phyloP scores from a whole-genome alignment of 495 filamentous ascomycete species.

The Amniculicola lignicola region DNA sequence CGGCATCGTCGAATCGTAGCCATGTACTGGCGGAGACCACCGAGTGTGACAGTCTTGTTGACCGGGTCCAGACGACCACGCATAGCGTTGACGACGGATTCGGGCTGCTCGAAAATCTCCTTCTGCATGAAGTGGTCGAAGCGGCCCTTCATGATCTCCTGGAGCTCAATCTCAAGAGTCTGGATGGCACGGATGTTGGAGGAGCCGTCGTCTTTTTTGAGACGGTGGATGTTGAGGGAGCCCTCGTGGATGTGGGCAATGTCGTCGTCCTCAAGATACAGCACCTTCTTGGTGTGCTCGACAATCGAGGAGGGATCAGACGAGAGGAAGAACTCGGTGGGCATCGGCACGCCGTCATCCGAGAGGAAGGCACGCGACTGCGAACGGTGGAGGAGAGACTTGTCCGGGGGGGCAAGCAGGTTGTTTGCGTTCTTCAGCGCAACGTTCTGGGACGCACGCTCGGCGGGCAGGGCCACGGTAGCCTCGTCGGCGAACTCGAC shows the following conservation, averaged over 20 bases:
- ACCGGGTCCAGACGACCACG: conserved; percentile 90
- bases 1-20: conserved; percentile 93
- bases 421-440: conserved; percentile 81
- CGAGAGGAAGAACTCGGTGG: conserved; percentile 98
- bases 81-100: conserved; percentile 99
- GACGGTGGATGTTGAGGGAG: conserved; percentile 95
- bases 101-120: conserved; percentile 99
- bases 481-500: conserved; percentile 89
- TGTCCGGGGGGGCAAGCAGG: conserved; percentile 85
- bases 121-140: conserved; percentile 99
- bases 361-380: conserved; percentile 98
- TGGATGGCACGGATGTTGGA: conserved; percentile 97
- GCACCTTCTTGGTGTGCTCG: conserved; percentile 99
- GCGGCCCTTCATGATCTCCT: conserved; percentile 99
- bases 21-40: conserved; percentile 93
- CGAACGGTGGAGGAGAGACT: conserved; percentile 93
- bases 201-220: conserved; percentile 92
- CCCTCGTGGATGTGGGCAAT: conserved; percentile 99
- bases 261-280: conserved; percentile 98
- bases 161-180: conserved; percentile 95
- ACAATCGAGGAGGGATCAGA: conserved; percentile 97
- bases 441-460: conserved; percentile 93
- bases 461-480: conserved; percentile 78
- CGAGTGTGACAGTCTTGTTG: conserved; percentile 91
- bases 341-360: conserved; percentile 93